Evolutionary conservation across 2,329 filamentous ascomycete genomes (phyloP), one percentile per base, ranked within the genome.

Genomic region (Aschersonia sp.): DNA sequence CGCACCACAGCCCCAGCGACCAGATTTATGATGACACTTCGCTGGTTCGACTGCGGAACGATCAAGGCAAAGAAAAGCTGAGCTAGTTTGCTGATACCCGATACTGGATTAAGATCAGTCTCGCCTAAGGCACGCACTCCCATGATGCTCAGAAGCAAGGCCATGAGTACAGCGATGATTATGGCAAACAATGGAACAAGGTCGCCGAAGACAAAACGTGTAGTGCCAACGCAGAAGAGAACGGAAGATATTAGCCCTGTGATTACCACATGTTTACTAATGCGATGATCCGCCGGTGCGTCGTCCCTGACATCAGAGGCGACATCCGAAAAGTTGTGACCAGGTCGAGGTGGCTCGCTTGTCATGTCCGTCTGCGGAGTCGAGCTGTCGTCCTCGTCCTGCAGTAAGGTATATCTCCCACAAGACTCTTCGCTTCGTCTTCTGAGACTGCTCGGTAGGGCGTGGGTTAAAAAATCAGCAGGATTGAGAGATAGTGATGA

Each of bases 51-150:
- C 47, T 83, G 72, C 0, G 92, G 89, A 2, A 94, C 88, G 40
- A 94, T 85, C 45, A 95, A 68, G 3, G 92, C 92, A 63, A 98
- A 97, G 59, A 97, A 83, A 3, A 98, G 77, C 64, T 98, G 92
- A 0, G 92, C 94, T 4, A 98, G 75, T 68, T 98, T 98, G 60
- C 84, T 90, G 63, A 97, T 98, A 35, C 92, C 92, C 1, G 87
- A 94, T 2, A 97, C 92, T 0, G 92, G 92, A 59, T 97, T 97
- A 8, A 98, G 73, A 58, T 98, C 92, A 5, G 92, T 97, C 69
- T 97, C 79, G 8, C 80, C 80, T 0, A 84, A 64, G 1, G 81
- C 80, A 32, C 81, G 67, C 9, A 84, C 81, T 4, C 80, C 81
- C 79, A 84, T 84, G 47, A 92, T 82, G 48, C 84, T 86, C 14